Base-by-base conservation (phyloP, 176 grass and related monocot species). In the Musa beccarii region DNA sequence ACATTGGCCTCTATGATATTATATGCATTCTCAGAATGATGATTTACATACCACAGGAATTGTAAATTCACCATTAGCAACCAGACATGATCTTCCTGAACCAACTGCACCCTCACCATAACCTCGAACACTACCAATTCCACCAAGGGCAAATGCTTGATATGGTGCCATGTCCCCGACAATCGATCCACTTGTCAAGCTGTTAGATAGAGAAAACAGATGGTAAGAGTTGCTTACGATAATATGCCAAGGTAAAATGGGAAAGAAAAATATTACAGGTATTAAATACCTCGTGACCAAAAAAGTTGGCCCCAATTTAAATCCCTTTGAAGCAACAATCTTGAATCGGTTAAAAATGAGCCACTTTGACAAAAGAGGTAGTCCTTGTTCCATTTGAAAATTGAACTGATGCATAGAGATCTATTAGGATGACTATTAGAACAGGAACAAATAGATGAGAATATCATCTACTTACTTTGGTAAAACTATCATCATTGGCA, bases 131-230 rank as follows among this genome's bases (percentile, higher is more conserved):
- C 88, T 99, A 76, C 88, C 90, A 77, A 89, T 71, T 68, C 95
- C 95, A 3, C 95, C 95, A 75, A 99, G 93, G 12, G 95, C 71
- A 77, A 99, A 99, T 79, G 95, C 95, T 85, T 99, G 95, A 84
- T 91, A 89, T 64, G 95, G 90, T 71, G 95, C 95, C 95, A 99
- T 99, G 81, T 99, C 95, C 69, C 95, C 90, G 22, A 94, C 95
- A 85, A 99, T 93, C 50, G 90, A 99, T 53, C 95, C 95, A 34
- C 95, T 86, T 84, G 88, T 94, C 73, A 99, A 65, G 52, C 95
- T 99, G 90, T 80, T 9, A 77, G 59, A 83, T 74, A 29, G 59
- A 62, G 76, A 87, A 71, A 80, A 71, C 63, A 21, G 83, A 64
- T 76, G 34, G 34, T 43, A 80, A 73, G 10, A 21, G 23, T 66